phyloP scores from a whole-genome alignment of 176 grass and related monocot species.

The Zea luxurians region DNA sequence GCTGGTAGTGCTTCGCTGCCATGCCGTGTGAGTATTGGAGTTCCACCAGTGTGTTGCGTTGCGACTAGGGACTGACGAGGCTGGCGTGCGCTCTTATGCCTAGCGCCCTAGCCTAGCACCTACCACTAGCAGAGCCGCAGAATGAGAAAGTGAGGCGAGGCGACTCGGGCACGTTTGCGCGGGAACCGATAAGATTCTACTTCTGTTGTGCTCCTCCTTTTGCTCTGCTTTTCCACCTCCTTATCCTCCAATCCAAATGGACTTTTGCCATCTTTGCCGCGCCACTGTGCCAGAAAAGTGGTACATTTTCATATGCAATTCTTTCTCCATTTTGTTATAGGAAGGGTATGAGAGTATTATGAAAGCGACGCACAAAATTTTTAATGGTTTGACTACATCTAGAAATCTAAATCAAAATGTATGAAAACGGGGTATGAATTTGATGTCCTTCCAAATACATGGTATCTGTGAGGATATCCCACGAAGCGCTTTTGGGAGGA shows the following conservation, averaged over 20 bases:
- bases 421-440: neutral
- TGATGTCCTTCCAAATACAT: no score
- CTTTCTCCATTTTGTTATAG: neutral
- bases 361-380: neutral
- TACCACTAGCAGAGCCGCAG: neutral
- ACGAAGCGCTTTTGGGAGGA: no score
- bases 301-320: neutral
- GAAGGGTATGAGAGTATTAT: neutral
- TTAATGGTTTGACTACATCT: neutral
- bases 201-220: constrained; percentile 1
- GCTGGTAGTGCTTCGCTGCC: neutral
- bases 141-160: constrained; percentile 1
- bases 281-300: neutral
- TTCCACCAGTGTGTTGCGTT: constrained; percentile 18
- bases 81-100: neutral
- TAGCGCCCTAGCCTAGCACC: neutral
- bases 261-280: neutral
- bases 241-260: neutral
- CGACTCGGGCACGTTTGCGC: constrained; percentile 18
- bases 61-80: neutral
- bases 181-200: neutral
- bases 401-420: neutral
- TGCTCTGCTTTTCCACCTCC: neutral
- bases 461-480: no score
- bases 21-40: neutral